Evolutionary conservation across 148 eudicot genomes (phyloP).

Genomic region (Amaranthus palmeri): DNA sequence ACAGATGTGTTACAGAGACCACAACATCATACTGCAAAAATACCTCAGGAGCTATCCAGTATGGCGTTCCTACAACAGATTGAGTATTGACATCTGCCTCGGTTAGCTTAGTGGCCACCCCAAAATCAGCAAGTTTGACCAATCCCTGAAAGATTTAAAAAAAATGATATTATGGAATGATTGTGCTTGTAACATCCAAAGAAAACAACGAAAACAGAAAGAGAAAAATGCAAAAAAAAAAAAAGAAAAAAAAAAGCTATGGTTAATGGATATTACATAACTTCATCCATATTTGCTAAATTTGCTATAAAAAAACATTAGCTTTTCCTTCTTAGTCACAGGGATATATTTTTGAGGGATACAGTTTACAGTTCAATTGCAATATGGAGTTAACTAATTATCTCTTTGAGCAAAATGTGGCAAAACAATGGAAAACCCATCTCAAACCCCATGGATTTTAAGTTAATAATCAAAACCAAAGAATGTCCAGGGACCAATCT

Average conservation of each 20-base stretch:
- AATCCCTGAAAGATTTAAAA: conserved; percentile 59
- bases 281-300: too few relatives aligned
- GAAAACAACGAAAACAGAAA: not conserved
- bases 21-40: not conserved
- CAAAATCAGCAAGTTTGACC: conserved; percentile 99
- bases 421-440: too few relatives aligned
- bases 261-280: not conserved
- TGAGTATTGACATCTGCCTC: conserved; percentile 98
- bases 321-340: too few relatives aligned
- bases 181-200: not conserved
- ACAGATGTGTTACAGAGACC: not conserved
- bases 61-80: conserved; percentile 99
- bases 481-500: too few relatives aligned
- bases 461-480: too few relatives aligned
- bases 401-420: too few relatives aligned
- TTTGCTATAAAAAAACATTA: too few relatives aligned
- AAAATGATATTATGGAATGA: conserved; percentile 7
- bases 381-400: too few relatives aligned
- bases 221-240: not conserved
- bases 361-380: too few relatives aligned
- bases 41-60: conserved; percentile 99
- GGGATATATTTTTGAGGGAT: too few relatives aligned
- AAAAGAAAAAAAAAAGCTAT: not conserved
- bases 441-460: too few relatives aligned
- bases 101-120: conserved; percentile 96